phyloP scores from a whole-genome alignment of 2,329 filamentous ascomycete species.

The Epichloe sp. region DNA sequence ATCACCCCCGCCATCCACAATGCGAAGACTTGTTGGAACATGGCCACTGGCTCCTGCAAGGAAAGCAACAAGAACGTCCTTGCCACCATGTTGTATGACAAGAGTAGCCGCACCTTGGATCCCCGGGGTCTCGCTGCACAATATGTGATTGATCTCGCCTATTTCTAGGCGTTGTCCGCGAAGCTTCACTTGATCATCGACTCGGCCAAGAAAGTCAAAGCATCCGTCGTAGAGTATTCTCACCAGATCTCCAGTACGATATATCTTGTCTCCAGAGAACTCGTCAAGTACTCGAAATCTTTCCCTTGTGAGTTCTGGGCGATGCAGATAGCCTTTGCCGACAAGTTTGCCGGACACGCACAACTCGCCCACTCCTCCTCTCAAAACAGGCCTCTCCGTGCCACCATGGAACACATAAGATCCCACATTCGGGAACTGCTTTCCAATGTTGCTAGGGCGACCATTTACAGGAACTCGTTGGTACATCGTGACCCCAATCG shows the following conservation, averaged over 20 bases:
- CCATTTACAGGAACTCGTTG: conserved; percentile 66
- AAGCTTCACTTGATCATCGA: conserved; percentile 86
- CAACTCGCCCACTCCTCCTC: conserved; percentile 73
- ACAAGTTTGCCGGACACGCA: conserved; percentile 81
- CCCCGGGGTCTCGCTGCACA: conserved; percentile 43
- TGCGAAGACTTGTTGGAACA: conserved; percentile 7
- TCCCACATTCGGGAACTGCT: conserved; percentile 77
- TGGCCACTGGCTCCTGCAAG: conserved; percentile 23
- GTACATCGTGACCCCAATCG: conserved; percentile 85
- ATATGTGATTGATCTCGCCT: conserved; percentile 78
- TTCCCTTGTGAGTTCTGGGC: conserved; percentile 61
- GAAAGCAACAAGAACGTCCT: conserved; percentile 74
- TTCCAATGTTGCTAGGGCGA: conserved; percentile 77
- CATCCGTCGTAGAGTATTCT: conserved; percentile 66
- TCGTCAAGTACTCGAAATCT: conserved; percentile 54
- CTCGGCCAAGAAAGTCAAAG: conserved; percentile 77
- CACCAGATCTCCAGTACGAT: conserved; percentile 82
- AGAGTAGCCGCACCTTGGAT: conserved; percentile 64
- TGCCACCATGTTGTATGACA: conserved; percentile 61
- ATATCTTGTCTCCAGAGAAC: conserved; percentile 48
- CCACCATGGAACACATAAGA: conserved; percentile 62
- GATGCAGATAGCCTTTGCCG: conserved; percentile 77
- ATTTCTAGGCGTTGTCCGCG: conserved; percentile 82
- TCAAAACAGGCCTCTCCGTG: conserved; percentile 57
- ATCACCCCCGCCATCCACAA: conserved; percentile 18